Conservation (phyloP, 345 rosid genomes). For the Salix arbutifolia region DNA sequence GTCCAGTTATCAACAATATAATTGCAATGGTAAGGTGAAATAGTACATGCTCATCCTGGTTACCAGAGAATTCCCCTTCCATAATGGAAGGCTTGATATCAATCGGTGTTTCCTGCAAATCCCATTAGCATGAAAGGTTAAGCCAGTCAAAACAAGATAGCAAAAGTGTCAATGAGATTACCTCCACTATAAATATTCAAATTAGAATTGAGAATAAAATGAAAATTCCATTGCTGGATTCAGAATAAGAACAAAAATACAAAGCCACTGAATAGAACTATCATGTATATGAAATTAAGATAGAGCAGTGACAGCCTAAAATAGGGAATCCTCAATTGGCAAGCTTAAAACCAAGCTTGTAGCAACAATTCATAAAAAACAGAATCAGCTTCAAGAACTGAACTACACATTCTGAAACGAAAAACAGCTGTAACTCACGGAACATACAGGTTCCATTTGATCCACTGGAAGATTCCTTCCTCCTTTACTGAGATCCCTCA, state of each 20-base stretch:
- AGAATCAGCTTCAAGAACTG: not conserved
- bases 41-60: conserved; percentile 41
- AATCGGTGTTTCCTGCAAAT: conserved; percentile 42
- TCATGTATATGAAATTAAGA: not conserved
- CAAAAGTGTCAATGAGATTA: not conserved
- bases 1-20: not conserved
- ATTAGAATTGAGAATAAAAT: not conserved
- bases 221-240: conserved; percentile 3
- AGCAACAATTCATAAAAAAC: not conserved
- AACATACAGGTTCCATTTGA: conserved; percentile 50
- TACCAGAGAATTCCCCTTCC: conserved; percentile 42
- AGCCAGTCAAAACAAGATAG: not conserved
- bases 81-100: conserved; percentile 48
- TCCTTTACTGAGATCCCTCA: conserved; percentile 68
- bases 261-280: not conserved
- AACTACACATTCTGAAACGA: conserved; percentile 1
- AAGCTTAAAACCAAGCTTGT: not conserved
- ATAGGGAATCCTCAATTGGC: not conserved
- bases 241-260: not conserved
- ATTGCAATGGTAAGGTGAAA: conserved; percentile 16
- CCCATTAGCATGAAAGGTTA: conserved; percentile 11
- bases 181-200: not conserved
- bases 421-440: not conserved
- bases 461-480: conserved; percentile 47
- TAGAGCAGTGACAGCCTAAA: not conserved